phyloP scores from a whole-genome alignment of 306 rosid species.

The Vicia sativa region DNA sequence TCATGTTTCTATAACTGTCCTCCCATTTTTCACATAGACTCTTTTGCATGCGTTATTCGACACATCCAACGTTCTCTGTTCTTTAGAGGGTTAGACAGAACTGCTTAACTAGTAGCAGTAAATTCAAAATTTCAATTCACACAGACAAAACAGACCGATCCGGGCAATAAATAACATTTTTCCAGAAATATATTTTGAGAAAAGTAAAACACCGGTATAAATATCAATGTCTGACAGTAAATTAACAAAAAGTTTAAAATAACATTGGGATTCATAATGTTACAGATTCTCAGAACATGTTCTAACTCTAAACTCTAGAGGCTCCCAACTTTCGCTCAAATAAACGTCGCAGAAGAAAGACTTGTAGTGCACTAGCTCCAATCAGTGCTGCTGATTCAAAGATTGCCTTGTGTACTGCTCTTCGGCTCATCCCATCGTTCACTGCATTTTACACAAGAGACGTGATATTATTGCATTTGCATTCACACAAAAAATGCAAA shows the following conservation, averaged over 20 bases:
- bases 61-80: too few species aligned
- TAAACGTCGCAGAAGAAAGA: slow-evolving; percentile 73
- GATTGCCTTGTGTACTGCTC: slow-evolving; percentile 81
- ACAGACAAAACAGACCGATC: too few species aligned
- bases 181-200: slow-evolving; percentile 11
- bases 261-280: slow-evolving; percentile 34
- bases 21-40: background rate
- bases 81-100: too few species aligned
- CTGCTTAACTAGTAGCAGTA: too few species aligned
- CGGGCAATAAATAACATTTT: background rate
- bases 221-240: slow-evolving; percentile 2
- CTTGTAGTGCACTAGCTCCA: slow-evolving; percentile 82
- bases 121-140: too few species aligned
- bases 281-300: slow-evolving; percentile 22
- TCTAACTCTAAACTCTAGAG: slow-evolving; percentile 65
- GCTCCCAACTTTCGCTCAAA: slow-evolving; percentile 80
- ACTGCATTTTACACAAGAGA: slow-evolving; percentile 55
- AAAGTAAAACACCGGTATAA: slow-evolving; percentile 20
- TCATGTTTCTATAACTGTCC: background rate
- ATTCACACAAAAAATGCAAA: background rate
- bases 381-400: slow-evolving; percentile 75
- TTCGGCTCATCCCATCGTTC: slow-evolving; percentile 82
- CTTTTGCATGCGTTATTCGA: background rate
- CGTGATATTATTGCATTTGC: slow-evolving; percentile 4
- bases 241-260: slow-evolving; percentile 7